These are phyloP conservation scores for Aspergillus panamensis DNA, from an alignment of 495 filamentous ascomycete genomes.

Conservation along the genomic window DNA sequence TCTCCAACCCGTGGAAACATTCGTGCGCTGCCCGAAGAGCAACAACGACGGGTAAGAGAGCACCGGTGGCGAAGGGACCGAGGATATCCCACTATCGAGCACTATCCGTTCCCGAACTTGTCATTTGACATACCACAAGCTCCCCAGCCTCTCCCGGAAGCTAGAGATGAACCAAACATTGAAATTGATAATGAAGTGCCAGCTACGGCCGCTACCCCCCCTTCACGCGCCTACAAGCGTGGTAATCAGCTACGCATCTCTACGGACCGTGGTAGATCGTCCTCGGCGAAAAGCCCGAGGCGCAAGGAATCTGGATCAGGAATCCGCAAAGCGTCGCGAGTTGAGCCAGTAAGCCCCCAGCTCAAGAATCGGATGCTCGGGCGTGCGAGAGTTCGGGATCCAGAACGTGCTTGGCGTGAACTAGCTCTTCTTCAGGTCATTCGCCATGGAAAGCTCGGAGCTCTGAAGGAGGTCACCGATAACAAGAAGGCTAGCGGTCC, in stretches of 20 bases:
- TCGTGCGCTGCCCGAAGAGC: conserved; percentile 14
- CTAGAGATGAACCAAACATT: neutral
- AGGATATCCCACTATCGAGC: conserved; percentile 5
- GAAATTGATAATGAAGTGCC: neutral
- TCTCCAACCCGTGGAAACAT: conserved; percentile 15
- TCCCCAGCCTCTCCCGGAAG: neutral
- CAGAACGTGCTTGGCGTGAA: conserved; percentile 7
- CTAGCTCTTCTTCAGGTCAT: neutral
- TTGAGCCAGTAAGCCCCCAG: conserved; percentile 10
- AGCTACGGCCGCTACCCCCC: neutral
- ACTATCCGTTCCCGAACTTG: conserved; percentile 19
- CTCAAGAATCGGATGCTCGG: conserved; percentile 5
- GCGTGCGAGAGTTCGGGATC: neutral
- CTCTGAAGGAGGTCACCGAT: neutral
- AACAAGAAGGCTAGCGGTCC: neutral
- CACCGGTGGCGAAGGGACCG: conserved; percentile 17
- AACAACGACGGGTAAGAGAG: conserved; percentile 8
- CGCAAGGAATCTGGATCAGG: neutral
- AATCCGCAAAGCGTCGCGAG: conserved; percentile 3
- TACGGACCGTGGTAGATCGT: neutral
- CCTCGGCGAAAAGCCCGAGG: neutral
- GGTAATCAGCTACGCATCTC: neutral
- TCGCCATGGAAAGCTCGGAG: conserved; percentile 1
- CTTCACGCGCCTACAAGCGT: neutral
- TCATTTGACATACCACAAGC: conserved; percentile 11